These are phyloP conservation scores for Schizochytrium sp. DNA, from an alignment of 108 stramenopile species.

Conservation along the genomic window DNA sequence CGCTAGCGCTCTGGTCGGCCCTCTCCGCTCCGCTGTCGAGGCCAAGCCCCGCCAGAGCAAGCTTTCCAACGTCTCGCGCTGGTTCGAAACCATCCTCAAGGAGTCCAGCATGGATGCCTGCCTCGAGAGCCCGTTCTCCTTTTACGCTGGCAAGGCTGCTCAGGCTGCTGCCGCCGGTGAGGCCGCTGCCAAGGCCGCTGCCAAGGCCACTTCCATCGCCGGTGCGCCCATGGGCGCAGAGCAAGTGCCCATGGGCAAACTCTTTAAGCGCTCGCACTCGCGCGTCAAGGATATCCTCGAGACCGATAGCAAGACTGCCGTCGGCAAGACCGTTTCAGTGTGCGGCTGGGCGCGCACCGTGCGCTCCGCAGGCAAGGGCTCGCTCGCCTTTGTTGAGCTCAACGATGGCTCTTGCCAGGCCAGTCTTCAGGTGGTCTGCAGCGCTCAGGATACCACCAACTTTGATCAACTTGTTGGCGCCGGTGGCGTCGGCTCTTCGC, in stretches of 20 bases:
- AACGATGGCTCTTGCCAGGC: constrained; percentile 61
- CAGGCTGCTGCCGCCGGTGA: not conserved
- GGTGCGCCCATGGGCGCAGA: constrained; percentile 20
- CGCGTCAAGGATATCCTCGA: constrained; percentile 30
- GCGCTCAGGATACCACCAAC: constrained; percentile 33
- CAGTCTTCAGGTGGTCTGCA: constrained; percentile 56
- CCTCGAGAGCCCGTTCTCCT: not conserved
- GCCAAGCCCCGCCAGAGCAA: not conserved
- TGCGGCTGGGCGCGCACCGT: constrained; percentile 66
- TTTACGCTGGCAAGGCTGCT: not conserved
- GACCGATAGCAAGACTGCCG: not conserved
- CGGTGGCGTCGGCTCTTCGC: constrained; percentile 53
- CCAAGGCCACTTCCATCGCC: not conserved
- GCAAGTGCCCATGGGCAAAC: not conserved
- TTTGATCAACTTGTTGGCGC: constrained; percentile 38
- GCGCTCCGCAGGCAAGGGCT: constrained; percentile 50
- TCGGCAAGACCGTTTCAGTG: constrained; percentile 58
- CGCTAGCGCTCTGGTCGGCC: constrained; percentile 14
- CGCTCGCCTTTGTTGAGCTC: constrained; percentile 64
- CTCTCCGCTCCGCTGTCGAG: not conserved
- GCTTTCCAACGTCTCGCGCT: constrained; percentile 27
- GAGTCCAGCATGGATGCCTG: not conserved
- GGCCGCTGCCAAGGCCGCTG: not conserved
- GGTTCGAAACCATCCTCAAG: constrained; percentile 33
- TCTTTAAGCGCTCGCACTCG: not conserved